These are phyloP conservation scores for Tilletia setariae DNA, from an alignment of 1,284 basidiomycete genomes.

Conservation along the genomic window DNA sequence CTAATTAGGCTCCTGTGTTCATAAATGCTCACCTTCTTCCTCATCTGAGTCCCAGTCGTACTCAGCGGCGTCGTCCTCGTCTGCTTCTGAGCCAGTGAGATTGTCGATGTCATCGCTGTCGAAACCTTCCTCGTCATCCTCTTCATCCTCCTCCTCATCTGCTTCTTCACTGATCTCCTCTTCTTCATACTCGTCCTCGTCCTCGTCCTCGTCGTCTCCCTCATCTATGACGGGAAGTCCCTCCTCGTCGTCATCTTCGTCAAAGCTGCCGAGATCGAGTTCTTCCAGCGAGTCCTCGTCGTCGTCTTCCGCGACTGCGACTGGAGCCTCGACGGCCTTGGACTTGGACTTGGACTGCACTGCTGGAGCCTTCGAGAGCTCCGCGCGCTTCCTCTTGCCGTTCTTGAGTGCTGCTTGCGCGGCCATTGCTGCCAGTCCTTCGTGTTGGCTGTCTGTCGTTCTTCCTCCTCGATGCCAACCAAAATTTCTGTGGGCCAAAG, in stretches of 20 bases:
- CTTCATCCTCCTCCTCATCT: slow-evolving; percentile 38
- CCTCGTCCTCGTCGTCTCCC: slow-evolving; percentile 43
- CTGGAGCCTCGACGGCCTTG: no score
- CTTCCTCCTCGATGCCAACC: no score
- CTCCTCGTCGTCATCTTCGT: slow-evolving; percentile 49
- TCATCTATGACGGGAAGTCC: slow-evolving; percentile 59
- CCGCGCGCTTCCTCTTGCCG: slow-evolving; percentile 18
- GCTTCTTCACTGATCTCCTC: slow-evolving; percentile 53
- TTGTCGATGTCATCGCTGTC: slow-evolving; percentile 55
- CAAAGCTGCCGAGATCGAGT: slow-evolving; percentile 34
- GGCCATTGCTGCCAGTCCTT: not conserved
- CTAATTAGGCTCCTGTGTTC: not conserved
- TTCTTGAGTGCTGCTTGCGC: not conserved
- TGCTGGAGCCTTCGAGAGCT: slow-evolving; percentile 16
- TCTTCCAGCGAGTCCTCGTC: slow-evolving; percentile 18
- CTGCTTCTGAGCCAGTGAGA: slow-evolving; percentile 8
- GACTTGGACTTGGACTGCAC: not conserved
- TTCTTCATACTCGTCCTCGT: slow-evolving; percentile 42
- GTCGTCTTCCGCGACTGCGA: no score
- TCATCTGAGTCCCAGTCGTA: slow-evolving; percentile 35
- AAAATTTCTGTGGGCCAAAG: no score
- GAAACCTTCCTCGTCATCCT: slow-evolving; percentile 35
- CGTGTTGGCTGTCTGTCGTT: no score
- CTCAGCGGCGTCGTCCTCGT: slow-evolving; percentile 23
- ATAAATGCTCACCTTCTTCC: slow-evolving; percentile 25